Evolutionary conservation across 805 yeast genomes (phyloP), one percentile per base, ranked within the genome.

Genomic region (Zygosaccharomyces kombuchaensis): DNA sequence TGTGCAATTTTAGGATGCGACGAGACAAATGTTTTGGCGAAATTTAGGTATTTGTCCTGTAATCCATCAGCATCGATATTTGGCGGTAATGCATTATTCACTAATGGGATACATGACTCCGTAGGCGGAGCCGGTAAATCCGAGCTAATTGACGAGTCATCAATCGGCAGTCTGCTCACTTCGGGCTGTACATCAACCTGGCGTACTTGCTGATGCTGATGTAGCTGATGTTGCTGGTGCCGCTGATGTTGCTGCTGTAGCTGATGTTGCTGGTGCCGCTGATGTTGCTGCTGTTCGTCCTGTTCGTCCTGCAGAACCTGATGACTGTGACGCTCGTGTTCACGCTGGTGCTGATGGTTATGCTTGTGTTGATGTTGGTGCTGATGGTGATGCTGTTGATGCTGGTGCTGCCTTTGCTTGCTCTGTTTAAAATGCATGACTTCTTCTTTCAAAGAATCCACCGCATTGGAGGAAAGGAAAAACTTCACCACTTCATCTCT

Each of bases 1-100:
- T 63, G 52, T 2, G 68, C 67, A 29, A 64, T 57, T 27, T 58
- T 61, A 23, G 65, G 66, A 39, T 65, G 67, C 2, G 67, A 58
- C 6, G 68, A 62, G 4, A 63, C 57, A 42, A 58, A 62, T 14
- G 60, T 58, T 40, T 60, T 56, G 2, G 68, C 62, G 44, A 62
- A 63, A 30, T 57, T 48, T 35, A 60, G 44, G 45, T 62, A 60
- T 48, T 52, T 57, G 16, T 51, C 47, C 35, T 54, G 53, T 25
- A 58, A 32, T 16, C 51, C 52, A 10, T 55, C 57, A 10, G 56
- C 51, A 16, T 52, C 46, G 10, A 31, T 12, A 2, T 22, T n/a
- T 27, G 41, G 16, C 3, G 41, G 26, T 4, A 27, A n/a, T 16
- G 23, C 34, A 26, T 26, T 17, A 17, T 13, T 17, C 7, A 10